Evolutionary conservation across 345 rosid genomes (phyloP).

Genomic region (Eucalyptus tenuipes): DNA sequence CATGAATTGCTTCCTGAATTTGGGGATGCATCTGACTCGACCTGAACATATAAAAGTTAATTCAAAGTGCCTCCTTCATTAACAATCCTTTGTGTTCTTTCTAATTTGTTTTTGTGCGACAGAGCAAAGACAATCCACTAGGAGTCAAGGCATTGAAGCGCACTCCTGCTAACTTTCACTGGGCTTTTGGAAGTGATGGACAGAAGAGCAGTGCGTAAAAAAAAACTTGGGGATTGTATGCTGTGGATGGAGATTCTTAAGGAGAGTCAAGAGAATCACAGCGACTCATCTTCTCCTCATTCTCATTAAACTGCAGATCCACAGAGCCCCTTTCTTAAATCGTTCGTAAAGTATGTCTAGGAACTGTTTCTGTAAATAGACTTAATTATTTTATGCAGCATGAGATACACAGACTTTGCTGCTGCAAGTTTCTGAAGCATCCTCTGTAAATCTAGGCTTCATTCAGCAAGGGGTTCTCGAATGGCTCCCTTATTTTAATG

Average conservation of each 20-base stretch:
- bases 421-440: background rate
- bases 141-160: slow-evolving; percentile 69
- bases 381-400: background rate
- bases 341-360: background rate
- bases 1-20: background rate
- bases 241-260: background rate
- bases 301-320: background rate
- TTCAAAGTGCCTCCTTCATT: background rate
- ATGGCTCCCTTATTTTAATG: background rate
- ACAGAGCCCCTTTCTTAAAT: background rate
- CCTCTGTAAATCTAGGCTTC: background rate
- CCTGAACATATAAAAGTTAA: background rate
- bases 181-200: slow-evolving; percentile 32
- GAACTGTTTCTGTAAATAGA: background rate
- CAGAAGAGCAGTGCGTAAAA: slow-evolving; percentile 27
- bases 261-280: background rate
- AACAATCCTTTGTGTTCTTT: background rate
- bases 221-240: background rate
- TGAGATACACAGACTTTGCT: background rate
- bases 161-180: slow-evolving; percentile 58
- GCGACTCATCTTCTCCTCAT: background rate
- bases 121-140: slow-evolving; percentile 82
- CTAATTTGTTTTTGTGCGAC: slow-evolving; percentile 1
- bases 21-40: background rate
- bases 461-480: background rate